Percentiles rank a stretch among this genome's conserved stretches.
These are phyloP conservation scores for Ustilago tritici DNA, from an alignment of 1,284 basidiomycete species.

Conservation along the genomic window DNA sequence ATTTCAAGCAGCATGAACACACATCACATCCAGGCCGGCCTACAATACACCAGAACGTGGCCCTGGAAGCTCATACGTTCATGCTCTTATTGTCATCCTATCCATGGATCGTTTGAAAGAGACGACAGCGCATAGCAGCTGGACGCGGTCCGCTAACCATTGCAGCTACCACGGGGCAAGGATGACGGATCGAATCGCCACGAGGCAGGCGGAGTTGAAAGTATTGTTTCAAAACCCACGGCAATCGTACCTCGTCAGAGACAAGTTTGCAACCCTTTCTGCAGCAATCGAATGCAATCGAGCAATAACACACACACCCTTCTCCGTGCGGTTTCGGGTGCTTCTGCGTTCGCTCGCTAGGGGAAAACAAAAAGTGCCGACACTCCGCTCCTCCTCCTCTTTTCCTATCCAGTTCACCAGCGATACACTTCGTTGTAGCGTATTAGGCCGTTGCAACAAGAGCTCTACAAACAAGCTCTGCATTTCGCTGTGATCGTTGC, in stretches of 20 bases:
- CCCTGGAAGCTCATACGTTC: background rate
- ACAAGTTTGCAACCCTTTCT: background rate
- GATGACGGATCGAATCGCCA: slow-evolving; percentile 5
- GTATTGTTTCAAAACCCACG: slow-evolving; percentile 4
- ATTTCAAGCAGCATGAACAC: background rate
- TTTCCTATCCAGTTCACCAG: background rate
- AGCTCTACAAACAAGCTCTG: background rate
- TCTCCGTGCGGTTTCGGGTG: background rate
- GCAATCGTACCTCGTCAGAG: slow-evolving; percentile 16
- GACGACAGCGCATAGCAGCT: too few relatives aligned
- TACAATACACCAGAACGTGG: background rate
- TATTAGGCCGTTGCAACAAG: too few relatives aligned
- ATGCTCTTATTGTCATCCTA: background rate
- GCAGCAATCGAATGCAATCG: background rate
- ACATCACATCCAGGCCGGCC: background rate
- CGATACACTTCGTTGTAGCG: background rate
- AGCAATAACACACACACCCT: background rate
- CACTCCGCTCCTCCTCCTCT: slow-evolving; percentile 1
- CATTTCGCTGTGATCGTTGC: background rate
- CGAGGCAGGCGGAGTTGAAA: slow-evolving; percentile 13
- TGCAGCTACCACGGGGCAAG: slow-evolving; percentile 2
- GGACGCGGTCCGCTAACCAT: too few relatives aligned
- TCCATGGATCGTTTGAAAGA: background rate
- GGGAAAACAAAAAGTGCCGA: background rate
- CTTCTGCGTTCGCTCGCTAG: slow-evolving; percentile 1